A percentile compares a stretch with the other conserved stretches of the same genome.
Conservation (phyloP, 805 yeast genomes). For the Nakazawaea ishiwadae region DNA sequence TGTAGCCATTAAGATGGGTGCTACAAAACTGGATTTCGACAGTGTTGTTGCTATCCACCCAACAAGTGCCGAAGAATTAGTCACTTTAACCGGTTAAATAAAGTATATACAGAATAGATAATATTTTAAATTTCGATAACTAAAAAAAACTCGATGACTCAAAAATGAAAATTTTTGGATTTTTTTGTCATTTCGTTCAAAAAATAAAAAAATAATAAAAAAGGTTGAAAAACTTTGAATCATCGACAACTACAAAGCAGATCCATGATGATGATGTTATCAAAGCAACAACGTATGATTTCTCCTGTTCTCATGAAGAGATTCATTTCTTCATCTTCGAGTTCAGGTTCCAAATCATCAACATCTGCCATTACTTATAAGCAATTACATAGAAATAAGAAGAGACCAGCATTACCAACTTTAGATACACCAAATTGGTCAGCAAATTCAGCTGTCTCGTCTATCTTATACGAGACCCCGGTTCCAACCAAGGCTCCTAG, state of each 20-base stretch:
- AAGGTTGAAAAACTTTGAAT: background rate
- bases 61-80: constrained; percentile 96
- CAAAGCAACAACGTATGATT: background rate
- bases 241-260: background rate
- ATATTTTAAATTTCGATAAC: too few relatives aligned
- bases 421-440: constrained; percentile 93
- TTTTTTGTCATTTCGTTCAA: background rate
- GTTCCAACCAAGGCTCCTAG: constrained; percentile 53
- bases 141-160: too few relatives aligned
- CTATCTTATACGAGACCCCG: constrained; percentile 92
- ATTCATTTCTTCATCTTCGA: constrained; percentile 8
- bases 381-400: constrained; percentile 79
- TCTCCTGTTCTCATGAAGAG: background rate
- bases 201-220: too few relatives aligned
- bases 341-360: constrained; percentile 39
- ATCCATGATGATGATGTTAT: background rate
- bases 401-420: constrained; percentile 88
- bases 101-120: too few relatives aligned
- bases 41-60: constrained; percentile 98
- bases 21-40: constrained; percentile 94
- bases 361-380: constrained; percentile 95
- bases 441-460: constrained; percentile 94
- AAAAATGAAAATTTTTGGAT: too few relatives aligned
- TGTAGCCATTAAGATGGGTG: constrained; percentile 98
- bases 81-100: constrained; percentile 54